A percentile compares a stretch with the other conserved stretches of the same genome.
Conservation (phyloP, 495 filamentous ascomycete species). For the Hyaloscypha bicolor region DNA sequence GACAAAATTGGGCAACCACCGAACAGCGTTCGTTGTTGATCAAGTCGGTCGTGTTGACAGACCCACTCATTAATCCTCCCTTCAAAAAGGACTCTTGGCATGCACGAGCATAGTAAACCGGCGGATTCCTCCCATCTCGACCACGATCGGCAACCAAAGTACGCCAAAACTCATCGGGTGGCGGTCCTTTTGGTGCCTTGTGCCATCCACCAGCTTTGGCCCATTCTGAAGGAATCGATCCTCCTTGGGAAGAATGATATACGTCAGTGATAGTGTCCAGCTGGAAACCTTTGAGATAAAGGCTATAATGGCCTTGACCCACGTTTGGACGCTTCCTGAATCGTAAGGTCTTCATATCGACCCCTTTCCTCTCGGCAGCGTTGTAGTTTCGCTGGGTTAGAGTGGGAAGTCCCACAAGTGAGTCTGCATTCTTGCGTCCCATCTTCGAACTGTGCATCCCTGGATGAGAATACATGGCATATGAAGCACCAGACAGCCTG, state of each 20-base stretch:
- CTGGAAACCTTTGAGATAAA: neutral
- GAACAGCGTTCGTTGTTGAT: slow-evolving; percentile 40
- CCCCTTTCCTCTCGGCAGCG: slow-evolving; percentile 16
- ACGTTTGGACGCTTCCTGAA: neutral
- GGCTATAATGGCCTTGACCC: neutral
- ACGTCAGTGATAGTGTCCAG: neutral
- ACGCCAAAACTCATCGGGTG: neutral
- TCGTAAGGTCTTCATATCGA: neutral
- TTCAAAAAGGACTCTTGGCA: neutral
- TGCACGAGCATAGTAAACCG: neutral
- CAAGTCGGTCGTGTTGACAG: slow-evolving; percentile 40
- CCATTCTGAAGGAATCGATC: neutral
- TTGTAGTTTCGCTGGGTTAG: slow-evolving; percentile 34
- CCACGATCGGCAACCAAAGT: neutral
- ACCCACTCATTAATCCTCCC: slow-evolving; percentile 31
- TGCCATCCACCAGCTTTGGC: slow-evolving; percentile 6
- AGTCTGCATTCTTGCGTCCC: slow-evolving; percentile 42
- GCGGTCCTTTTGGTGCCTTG: slow-evolving; percentile 1
- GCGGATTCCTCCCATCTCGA: neutral
- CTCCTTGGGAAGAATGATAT: slow-evolving; percentile 27
- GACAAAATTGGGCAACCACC: slow-evolving; percentile 41
- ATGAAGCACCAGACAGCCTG: neutral
- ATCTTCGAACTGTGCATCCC: slow-evolving; percentile 31
- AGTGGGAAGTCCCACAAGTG: slow-evolving; percentile 39
- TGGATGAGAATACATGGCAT: neutral